A percentile compares a stretch with the other conserved stretches of the same genome.
These are phyloP conservation scores for Saturnispora sekii DNA, from an alignment of 805 yeast genomes.

Conservation along the genomic window DNA sequence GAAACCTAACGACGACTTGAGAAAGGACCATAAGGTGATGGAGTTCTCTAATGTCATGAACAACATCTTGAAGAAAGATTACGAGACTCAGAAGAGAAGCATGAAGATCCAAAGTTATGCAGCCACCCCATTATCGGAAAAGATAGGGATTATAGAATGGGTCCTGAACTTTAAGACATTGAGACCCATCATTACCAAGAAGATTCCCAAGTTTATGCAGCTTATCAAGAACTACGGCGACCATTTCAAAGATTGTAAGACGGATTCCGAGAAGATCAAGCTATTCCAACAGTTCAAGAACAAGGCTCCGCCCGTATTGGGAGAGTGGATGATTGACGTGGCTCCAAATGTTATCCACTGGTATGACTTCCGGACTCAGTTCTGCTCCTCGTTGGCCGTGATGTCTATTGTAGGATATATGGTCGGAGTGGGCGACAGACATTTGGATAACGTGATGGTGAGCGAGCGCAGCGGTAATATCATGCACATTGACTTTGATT, in stretches of 20 bases:
- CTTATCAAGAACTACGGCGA: conserved; percentile 18
- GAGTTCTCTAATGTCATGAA: conserved; percentile 85
- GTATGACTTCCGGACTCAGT: conserved; percentile 71
- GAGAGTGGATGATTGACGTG: conserved; percentile 79
- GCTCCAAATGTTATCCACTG: conserved; percentile 86
- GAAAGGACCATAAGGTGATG: conserved; percentile 92
- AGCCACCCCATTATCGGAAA: conserved; percentile 79
- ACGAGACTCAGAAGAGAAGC: conserved; percentile 64
- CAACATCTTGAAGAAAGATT: conserved; percentile 52
- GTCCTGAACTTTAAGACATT: conserved; percentile 68
- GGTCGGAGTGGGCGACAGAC: conserved; percentile 92
- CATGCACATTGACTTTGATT: conserved; percentile 93
- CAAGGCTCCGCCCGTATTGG: conserved; percentile 58
- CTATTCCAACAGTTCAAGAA: conserved; percentile 27
- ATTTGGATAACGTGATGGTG: conserved; percentile 81
- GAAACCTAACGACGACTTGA: conserved; percentile 80
- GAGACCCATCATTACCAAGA: conserved; percentile 42
- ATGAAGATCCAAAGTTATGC: conserved; percentile 72
- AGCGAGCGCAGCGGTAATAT: conserved; percentile 67
- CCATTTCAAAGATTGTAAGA: conserved; percentile 17
- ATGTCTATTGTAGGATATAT: conserved; percentile 97
- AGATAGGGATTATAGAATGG: conserved; percentile 86
- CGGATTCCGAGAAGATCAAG: conserved; percentile 20
- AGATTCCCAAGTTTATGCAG: conserved; percentile 7
- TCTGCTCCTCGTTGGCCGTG: conserved; percentile 76